Evolutionary conservation across 495 filamentous ascomycete genomes (phyloP).

Genomic region (Aspergillus nanangensis): DNA sequence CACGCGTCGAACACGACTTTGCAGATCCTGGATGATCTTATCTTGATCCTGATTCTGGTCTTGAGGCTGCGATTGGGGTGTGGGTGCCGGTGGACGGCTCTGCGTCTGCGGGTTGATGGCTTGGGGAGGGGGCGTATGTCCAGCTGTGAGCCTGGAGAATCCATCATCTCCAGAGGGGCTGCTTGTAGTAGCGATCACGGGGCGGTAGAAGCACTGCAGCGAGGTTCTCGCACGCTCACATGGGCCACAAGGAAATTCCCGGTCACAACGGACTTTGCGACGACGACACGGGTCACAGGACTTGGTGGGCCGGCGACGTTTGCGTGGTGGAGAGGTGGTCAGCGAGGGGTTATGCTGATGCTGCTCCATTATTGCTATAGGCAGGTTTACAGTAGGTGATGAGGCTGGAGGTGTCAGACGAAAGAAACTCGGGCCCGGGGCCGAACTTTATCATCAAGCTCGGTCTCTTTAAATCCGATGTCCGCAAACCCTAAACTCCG

Average conservation of each 20-base stretch:
- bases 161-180: not conserved
- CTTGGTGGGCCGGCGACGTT: conserved; percentile 33
- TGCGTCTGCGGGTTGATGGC: not conserved
- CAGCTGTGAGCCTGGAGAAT: no score
- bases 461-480: no score
- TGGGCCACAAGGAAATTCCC: conserved; percentile 30
- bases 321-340: no score
- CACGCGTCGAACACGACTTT: conserved; percentile 12
- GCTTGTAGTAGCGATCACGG: not conserved
- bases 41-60: not conserved
- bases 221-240: conserved; percentile 30
- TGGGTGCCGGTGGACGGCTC: not conserved
- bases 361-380: no score
- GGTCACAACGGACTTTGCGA: conserved; percentile 44
- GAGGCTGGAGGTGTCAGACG: no score
- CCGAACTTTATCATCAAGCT: no score
- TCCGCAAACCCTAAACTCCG: no score
- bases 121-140: no score
- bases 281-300: conserved; percentile 41
- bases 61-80: no score
- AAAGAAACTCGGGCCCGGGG: no score
- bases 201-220: conserved; percentile 18
- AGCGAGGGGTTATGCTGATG: no score
- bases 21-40: conserved; percentile 6
- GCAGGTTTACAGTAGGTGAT: no score